Evolutionary conservation across 345 rosid species (phyloP), one percentile per base, ranked within the genome.

Genomic region (Conringia planisiliqua): DNA sequence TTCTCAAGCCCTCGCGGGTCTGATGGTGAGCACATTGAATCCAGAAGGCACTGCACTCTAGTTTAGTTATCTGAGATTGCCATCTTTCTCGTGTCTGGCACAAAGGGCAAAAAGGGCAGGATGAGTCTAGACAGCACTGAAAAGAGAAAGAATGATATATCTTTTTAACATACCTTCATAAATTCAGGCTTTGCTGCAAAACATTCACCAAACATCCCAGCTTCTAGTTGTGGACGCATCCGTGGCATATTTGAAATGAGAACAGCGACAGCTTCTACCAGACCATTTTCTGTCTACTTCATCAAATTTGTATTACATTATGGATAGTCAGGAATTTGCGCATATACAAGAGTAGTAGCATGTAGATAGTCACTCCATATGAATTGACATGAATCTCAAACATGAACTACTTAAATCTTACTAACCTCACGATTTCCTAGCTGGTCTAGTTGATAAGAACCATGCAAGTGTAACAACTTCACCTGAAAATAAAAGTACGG

Each of bases 211-310:
- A 86, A 76, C 65, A 84, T 86, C 75, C 90, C 96, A 61, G 72
- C 81, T 82, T 82, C 86, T 50, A 87, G 54, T 52, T 85, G 83
- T 11, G 89, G 86, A 51, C 97, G 87, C 92, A 92, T 82, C 64
- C 96, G 93, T 63, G 99, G 99, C 97, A 85, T 90, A 76, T 86
- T 92, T 71, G 97, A 85, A 82, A 95, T 84, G 44, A 95, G 97
- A 74, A 92, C 88, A 81, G 92, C 97, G 51, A 95, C 96, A 73
- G 93, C 89, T 82, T 92, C 97, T 68, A 90, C 97, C 48, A 95
- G 88, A 58, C 97, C 99, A 85, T 89, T 95, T 82, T 95, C 97
- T 38, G 85, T 92, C 97, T 95, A 87, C 72, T 72, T 51, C 63
- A 78, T 69, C 20, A 50, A 73, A 78, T 32, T 50, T 33, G 66